A percentile compares a stretch with the other conserved stretches of the same genome.
phyloP scores from a whole-genome alignment of 2,329 filamentous ascomycete species.

The Macrophomina phaseolina region DNA sequence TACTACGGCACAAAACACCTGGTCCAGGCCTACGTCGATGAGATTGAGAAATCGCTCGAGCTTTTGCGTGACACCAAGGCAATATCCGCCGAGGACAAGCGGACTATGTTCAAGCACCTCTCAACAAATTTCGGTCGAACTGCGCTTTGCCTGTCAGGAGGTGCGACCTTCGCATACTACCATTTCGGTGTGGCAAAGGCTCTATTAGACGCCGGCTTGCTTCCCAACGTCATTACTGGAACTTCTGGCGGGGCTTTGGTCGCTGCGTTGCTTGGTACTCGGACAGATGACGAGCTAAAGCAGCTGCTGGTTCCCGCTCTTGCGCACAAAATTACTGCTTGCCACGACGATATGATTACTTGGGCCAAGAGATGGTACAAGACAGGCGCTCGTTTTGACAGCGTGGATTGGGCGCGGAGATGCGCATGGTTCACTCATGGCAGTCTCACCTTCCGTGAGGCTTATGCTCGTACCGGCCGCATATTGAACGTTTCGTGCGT shows the following conservation, averaged over 20 bases:
- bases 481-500: slow-evolving; percentile 97
- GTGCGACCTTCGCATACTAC: slow-evolving; percentile 94
- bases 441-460: slow-evolving; percentile 92
- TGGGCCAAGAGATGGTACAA: slow-evolving; percentile 89
- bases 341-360: slow-evolving; percentile 74
- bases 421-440: slow-evolving; percentile 91
- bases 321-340: slow-evolving; percentile 83
- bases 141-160: slow-evolving; percentile 89
- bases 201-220: slow-evolving; percentile 79
- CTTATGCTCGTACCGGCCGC: slow-evolving; percentile 89
- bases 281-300: slow-evolving; percentile 90
- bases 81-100: slow-evolving; percentile 75
- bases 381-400: slow-evolving; percentile 93
- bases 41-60: slow-evolving; percentile 72
- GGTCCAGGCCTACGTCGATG: slow-evolving; percentile 88
- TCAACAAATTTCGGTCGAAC: slow-evolving; percentile 91
- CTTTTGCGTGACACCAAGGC: slow-evolving; percentile 72
- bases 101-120: slow-evolving; percentile 82
- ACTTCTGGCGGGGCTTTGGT: slow-evolving; percentile 94
- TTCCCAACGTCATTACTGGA: slow-evolving; percentile 94
- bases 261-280: slow-evolving; percentile 83
- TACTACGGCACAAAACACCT: slow-evolving; percentile 98
- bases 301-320: slow-evolving; percentile 83
- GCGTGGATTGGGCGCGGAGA: slow-evolving; percentile 84
- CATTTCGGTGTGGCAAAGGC: slow-evolving; percentile 94